Percentiles rank a stretch among this genome's conserved stretches.
phyloP scores from a whole-genome alignment of 176 grass and related monocot species.

The Musa itinerans region DNA sequence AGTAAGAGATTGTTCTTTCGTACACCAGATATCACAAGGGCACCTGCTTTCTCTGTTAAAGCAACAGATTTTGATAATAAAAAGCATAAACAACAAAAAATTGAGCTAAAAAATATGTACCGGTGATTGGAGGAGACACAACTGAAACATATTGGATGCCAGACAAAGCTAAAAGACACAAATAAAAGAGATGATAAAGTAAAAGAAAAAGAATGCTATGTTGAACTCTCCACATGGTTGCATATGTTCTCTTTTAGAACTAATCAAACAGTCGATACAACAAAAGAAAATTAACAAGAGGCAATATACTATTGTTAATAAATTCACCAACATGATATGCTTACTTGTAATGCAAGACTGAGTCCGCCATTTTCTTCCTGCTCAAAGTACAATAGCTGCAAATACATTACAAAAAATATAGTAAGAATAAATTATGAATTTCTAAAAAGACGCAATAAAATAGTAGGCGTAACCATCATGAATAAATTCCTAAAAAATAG shows the following conservation, averaged over 20 bases:
- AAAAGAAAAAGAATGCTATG: not conserved
- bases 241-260: not conserved
- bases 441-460: not conserved
- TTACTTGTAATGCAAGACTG: conserved; percentile 88
- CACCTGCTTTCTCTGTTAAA: too few species aligned
- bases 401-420: conserved; percentile 18
- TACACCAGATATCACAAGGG: too few species aligned
- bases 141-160: not conserved
- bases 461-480: not conserved
- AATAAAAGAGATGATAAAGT: too few species aligned
- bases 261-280: not conserved
- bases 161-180: not conserved
- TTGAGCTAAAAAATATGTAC: not conserved
- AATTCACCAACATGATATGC: not conserved
- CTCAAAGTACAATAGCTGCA: conserved; percentile 93
- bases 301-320: not conserved
- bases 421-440: not conserved
- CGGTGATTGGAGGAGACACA: not conserved
- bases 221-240: not conserved
- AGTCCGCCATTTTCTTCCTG: conserved; percentile 89
- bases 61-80: too few species aligned
- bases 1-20: too few species aligned
- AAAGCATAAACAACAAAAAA: not conserved
- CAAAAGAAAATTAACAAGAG: not conserved
- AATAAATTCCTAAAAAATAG: not conserved